Base-by-base conservation (phyloP, 2,329 filamentous ascomycete genomes). In the Phialophora expanda region DNA sequence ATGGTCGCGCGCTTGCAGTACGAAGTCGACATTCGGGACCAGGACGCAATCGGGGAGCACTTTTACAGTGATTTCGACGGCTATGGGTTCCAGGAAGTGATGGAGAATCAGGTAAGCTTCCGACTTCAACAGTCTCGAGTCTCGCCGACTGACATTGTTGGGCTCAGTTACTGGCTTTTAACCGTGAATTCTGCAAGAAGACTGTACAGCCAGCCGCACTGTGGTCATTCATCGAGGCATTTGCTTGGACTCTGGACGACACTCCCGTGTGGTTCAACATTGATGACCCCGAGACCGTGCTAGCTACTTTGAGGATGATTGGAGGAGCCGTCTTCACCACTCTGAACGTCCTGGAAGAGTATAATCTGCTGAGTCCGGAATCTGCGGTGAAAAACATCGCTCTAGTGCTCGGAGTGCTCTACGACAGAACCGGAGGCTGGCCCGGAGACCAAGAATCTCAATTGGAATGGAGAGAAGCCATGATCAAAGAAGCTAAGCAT, bases 91-190 rank as follows among this genome's bases (percentile, higher is more conserved):
- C 65, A 67, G 56, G 61, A 67, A 30, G 61, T 65, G 34, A 54
- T 67, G 34, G 65, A 67, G 26, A 67, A 65, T 61, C 61, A 67
- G 24, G 65, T 61, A 56, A 61, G 62, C 50, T 22, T 30, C 6
- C 6, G 48, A 7, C n/a, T 53, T 22, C 2, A 22, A 22, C 20
- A 28, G 5, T 30, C 12, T 17, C 12, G 34, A 32, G 6, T 61
- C n/a, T 48, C 24, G 14, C 9, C 30, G 11, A 12, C 51, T 54
- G 17, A 38, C 17, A 24, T 26, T 20, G 4, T 38, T 4, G 7
- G 22, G 8, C 3, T 7, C 26, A 62, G 59, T 48, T 66, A 20
- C 22, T 60, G 7, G 53, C 34, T 2, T 66, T 66, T 28, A 50
- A 63, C 56, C 6, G 41, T 22, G 55, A 62, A 56, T 22, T 51